Base-by-base conservation (phyloP, 108 stramenopile species). In the Conticribra weissflogii region DNA sequence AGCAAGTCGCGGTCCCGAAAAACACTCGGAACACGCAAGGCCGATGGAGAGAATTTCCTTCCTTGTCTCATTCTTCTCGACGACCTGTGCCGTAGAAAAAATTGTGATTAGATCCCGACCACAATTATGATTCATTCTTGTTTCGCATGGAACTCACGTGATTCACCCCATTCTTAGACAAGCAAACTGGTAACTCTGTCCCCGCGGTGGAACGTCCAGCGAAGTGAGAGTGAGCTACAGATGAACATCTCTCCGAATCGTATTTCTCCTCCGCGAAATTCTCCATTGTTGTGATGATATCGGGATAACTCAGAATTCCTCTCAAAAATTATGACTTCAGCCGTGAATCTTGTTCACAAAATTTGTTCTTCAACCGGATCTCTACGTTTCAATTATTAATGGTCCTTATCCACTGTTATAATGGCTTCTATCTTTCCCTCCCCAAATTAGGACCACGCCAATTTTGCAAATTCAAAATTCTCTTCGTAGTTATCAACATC, bases 11-110 rank as follows among this genome's bases (percentile, higher is more conserved):
- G 71, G 67, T 2, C 86, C 86, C 3, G 82, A 83, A 54, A 86
- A 78, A 48, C 76, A 76, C 59, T 86, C 86, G 0, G 74, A 76
- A 47, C 82, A 86, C 1, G 86, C 86, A 2, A 83, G 66, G 23
- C 86, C 86, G 14, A 80, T 59, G 30, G 77, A 75, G 18, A 81
- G 28, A n/a, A 86, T 66, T 61, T 82, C 81, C 30, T 79, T 41
- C 34, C 41, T 72, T 3, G 62, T 31, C 53, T 76, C 80, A 9
- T 50, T 36, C 2, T 66, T 46, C 8, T 63, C 66, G 15, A 73
- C 61, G 52, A 79, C 63, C 80, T 81, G n/a, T 34, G 41, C 25
- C 30, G 0, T 50, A 29, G 34, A 28, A 53, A 8, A 34, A 34
- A 3, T 41, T 34, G 25, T 17, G 44, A 8, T 12, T 16, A 12